Conservation (phyloP, 2,329 filamentous ascomycete species). For the Escovopsis sp. region DNA sequence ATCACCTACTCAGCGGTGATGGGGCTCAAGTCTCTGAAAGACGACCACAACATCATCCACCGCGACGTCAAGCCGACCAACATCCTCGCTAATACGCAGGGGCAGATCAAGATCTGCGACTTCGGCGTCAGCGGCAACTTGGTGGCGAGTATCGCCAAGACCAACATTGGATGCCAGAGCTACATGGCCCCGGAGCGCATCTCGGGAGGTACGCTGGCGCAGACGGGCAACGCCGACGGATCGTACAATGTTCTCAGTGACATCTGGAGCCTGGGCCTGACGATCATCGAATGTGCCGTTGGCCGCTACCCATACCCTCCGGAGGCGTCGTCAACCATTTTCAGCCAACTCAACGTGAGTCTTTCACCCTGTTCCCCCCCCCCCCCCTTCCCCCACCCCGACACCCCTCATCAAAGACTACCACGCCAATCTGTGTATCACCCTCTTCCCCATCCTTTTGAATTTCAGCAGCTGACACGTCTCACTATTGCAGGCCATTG, state of each 20-base stretch:
- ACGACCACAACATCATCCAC: slow-evolving; percentile 98
- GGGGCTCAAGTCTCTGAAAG: slow-evolving; percentile 85
- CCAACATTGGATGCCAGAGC: slow-evolving; percentile 96
- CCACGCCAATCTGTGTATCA: too few species aligned
- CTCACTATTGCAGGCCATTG: slow-evolving; percentile 57
- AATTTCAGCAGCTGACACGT: slow-evolving; percentile 5
- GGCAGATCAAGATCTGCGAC: slow-evolving; percentile 95
- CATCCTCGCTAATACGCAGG: slow-evolving; percentile 76
- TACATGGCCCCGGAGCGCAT: slow-evolving; percentile 99
- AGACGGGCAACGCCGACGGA: slow-evolving; percentile 53
- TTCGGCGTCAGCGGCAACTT: slow-evolving; percentile 95
- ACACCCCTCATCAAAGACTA: not conserved
- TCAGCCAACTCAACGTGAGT: slow-evolving; percentile 90
- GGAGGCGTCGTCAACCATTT: slow-evolving; percentile 95
- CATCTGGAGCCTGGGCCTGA: slow-evolving; percentile 90
- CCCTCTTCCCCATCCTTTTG: too few species aligned
- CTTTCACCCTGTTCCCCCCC: not conserved
- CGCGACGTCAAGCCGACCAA: slow-evolving; percentile 99
- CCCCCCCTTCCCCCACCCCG: not conserved
- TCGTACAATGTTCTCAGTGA: slow-evolving; percentile 97
- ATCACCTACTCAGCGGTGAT: slow-evolving; percentile 81
- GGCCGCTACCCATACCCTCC: slow-evolving; percentile 92
- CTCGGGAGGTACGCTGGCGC: slow-evolving; percentile 65
- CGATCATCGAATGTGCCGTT: slow-evolving; percentile 90
- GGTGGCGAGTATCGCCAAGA: slow-evolving; percentile 94